A percentile compares a stretch with the other conserved stretches of the same genome.
phyloP scores from a whole-genome alignment of 2,329 filamentous ascomycete genomes.

The Cladophialophora yegresii region DNA sequence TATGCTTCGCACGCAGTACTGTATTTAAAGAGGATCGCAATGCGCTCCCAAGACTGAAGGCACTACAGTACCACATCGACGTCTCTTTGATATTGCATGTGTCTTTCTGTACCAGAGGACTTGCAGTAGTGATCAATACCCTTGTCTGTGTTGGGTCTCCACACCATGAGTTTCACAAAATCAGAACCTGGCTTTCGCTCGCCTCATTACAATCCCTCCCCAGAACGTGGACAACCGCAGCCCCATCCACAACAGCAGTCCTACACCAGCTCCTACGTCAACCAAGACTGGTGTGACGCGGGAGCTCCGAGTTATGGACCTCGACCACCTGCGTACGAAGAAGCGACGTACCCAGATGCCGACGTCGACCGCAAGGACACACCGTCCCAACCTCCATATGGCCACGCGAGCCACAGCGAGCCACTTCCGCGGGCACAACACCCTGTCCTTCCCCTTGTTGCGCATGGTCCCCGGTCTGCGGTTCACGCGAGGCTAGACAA shows the following conservation, averaged over 20 bases:
- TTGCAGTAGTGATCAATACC: not conserved
- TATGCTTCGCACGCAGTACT: not conserved
- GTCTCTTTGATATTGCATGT: not conserved
- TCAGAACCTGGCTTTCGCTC: not conserved
- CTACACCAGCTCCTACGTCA: not conserved
- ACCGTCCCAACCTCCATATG: not conserved
- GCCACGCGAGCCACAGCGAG: not conserved
- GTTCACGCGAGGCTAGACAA: constrained; percentile 8
- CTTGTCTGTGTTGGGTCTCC: not conserved
- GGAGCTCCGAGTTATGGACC: too few relatives aligned
- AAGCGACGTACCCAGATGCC: not conserved
- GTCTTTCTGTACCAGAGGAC: not conserved
- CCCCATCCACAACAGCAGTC: not conserved
- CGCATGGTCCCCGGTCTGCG: not conserved
- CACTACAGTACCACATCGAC: not conserved
- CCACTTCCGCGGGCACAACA: not conserved
- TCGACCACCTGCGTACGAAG: not conserved
- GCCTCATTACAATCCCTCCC: not conserved
- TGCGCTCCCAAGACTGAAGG: not conserved
- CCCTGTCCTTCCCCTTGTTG: too few relatives aligned
- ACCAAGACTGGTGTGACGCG: not conserved
- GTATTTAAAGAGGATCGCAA: not conserved
- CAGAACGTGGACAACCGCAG: not conserved
- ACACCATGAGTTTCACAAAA: not conserved
- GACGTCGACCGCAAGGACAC: not conserved